phyloP scores from a whole-genome alignment of 257 asterid species.

The Capsicum chinense region DNA sequence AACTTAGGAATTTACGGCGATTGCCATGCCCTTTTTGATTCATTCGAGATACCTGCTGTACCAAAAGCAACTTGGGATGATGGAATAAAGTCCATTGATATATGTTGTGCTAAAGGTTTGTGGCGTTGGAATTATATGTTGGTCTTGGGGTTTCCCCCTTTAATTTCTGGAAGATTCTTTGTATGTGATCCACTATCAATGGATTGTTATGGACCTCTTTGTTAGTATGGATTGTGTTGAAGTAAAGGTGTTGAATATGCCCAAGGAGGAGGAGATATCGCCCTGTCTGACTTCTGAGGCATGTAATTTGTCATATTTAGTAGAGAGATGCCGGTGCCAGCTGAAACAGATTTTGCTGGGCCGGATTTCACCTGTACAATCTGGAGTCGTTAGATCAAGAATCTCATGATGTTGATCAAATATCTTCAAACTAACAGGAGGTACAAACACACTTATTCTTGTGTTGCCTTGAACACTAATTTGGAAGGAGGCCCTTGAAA shows the following conservation, averaged over 20 bases:
- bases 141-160: constrained; percentile 29
- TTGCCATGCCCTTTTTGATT: constrained; percentile 88
- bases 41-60: constrained; percentile 74
- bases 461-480: not conserved
- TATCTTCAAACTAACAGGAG: constrained; percentile 53
- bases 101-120: constrained; percentile 79
- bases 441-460: constrained; percentile 23
- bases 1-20: constrained; percentile 86
- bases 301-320: constrained; percentile 61
- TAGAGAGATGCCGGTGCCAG: constrained; percentile 33
- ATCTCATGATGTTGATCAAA: constrained; percentile 52
- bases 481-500: not conserved
- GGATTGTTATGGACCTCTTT: constrained; percentile 15
- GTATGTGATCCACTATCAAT: not conserved
- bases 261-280: constrained; percentile 60
- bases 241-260: constrained; percentile 64
- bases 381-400: constrained; percentile 56
- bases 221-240: constrained; percentile 62
- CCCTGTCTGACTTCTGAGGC: constrained; percentile 59
- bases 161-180: constrained; percentile 21
- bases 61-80: constrained; percentile 44
- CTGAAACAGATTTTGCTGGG: constrained; percentile 44
- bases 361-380: constrained; percentile 51
- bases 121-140: constrained; percentile 28
- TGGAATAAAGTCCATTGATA: constrained; percentile 55